A percentile compares a stretch with the other conserved stretches of the same genome.
Conservation (phyloP, 352 stramenopile genomes). For the Achlya hypogyna region DNA sequence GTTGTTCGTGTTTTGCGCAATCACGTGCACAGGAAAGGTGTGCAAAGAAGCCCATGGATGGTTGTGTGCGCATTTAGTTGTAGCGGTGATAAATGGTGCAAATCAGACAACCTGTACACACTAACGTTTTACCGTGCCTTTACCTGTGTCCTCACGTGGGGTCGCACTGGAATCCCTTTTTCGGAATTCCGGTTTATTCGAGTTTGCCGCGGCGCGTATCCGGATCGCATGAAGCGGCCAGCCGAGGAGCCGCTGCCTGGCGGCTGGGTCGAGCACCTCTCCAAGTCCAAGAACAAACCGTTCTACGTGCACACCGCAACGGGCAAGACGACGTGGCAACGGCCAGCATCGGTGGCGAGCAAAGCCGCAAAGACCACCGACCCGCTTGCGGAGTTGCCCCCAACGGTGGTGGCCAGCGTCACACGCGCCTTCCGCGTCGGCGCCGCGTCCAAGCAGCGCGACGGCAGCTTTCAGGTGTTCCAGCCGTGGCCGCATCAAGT, state of each 20-base stretch:
- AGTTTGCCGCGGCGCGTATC: too few species aligned
- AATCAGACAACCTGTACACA: too few species aligned
- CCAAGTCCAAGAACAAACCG: slow-evolving; percentile 17
- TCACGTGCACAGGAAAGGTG: too few species aligned
- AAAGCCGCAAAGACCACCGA: neutral
- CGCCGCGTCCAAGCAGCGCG: neutral
- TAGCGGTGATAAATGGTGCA: too few species aligned
- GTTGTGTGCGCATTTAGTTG: too few species aligned
- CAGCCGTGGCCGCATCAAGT: slow-evolving; percentile 19
- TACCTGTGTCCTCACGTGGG: too few species aligned
- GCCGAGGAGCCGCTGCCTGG: neutral
- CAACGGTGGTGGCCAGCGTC: neutral
- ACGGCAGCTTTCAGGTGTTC: neutral
- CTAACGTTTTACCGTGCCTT: too few species aligned
- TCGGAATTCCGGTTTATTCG: too few species aligned
- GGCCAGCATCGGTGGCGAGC: neutral
- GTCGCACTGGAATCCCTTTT: too few species aligned
- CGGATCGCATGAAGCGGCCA: neutral
- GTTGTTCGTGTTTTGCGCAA: too few species aligned
- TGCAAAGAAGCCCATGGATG: too few species aligned
- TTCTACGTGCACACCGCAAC: slow-evolving; percentile 15
- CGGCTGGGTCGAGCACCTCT: slow-evolving; percentile 3
- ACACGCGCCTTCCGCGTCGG: slow-evolving; percentile 13
- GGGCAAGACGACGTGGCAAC: slow-evolving; percentile 14
- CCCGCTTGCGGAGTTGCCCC: neutral